These are phyloP conservation scores for Solanum sparsipilum DNA, from an alignment of 257 asterid genomes.

Conservation along the genomic window DNA sequence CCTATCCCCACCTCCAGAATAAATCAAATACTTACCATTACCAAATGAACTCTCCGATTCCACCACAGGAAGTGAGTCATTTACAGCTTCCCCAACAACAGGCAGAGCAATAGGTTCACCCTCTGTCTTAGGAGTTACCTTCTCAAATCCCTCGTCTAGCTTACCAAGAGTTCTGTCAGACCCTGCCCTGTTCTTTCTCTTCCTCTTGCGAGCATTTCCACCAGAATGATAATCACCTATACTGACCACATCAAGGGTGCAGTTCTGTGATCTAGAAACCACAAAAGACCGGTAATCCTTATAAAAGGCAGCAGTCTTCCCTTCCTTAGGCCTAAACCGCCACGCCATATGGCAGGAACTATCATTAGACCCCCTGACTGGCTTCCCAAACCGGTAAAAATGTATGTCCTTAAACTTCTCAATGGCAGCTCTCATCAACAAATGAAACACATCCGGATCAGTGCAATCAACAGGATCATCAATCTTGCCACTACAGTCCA, in stretches of 20 bases:
- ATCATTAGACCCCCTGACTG: constrained; percentile 51
- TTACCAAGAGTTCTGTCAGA: constrained; percentile 16
- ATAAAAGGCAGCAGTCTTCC: constrained; percentile 40
- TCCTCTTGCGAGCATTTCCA: constrained; percentile 69
- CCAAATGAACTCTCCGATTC: constrained; percentile 54
- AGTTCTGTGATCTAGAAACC: constrained; percentile 41
- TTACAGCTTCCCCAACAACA: constrained; percentile 40
- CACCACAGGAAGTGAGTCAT: constrained; percentile 45
- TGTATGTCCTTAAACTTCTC: constrained; percentile 58
- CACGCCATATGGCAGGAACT: constrained; percentile 89
- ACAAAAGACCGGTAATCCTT: constrained; percentile 68
- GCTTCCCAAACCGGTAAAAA: constrained; percentile 70
- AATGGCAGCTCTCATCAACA: constrained; percentile 69
- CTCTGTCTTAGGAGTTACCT: constrained; percentile 27
- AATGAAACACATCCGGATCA: constrained; percentile 69
- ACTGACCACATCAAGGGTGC: constrained; percentile 48
- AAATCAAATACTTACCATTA: constrained; percentile 56
- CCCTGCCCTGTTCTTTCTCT: constrained; percentile 19
- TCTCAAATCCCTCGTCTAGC: constrained; percentile 52
- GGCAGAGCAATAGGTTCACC: constrained; percentile 43
- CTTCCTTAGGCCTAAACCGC: constrained; percentile 78
- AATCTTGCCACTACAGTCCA: constrained; percentile 31
- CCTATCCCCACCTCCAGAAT: constrained; percentile 72
- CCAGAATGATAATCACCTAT: constrained; percentile 89
- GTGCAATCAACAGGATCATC: constrained; percentile 64